Evolutionary conservation across 345 rosid species (phyloP).

Genomic region (Gossypium ekmanianum): DNA sequence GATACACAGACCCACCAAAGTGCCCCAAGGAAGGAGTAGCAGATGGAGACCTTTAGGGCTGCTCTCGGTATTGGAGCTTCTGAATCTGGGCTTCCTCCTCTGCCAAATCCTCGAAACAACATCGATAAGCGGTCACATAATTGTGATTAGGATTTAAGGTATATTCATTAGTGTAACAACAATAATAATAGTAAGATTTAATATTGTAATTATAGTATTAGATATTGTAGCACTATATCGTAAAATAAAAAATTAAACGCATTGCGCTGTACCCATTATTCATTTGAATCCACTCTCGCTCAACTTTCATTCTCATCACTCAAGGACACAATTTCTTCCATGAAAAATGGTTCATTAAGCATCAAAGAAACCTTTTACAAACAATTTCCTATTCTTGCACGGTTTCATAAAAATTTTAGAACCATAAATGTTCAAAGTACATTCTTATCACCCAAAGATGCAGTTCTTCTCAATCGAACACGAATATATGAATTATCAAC

Average conservation of each 20-base stretch:
- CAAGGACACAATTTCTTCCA: background rate
- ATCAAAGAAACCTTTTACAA: background rate
- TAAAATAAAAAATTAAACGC: no score
- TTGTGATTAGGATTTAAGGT: no score
- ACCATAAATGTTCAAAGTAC: background rate
- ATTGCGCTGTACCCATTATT: accelerated
- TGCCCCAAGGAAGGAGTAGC: no score
- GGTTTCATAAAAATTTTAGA: no score
- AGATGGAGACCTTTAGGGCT: slow-evolving; percentile 72
- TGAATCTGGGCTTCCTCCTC: slow-evolving; percentile 15
- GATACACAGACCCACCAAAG: no score
- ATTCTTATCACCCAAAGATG: background rate
- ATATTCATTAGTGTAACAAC: accelerated
- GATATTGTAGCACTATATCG: no score
- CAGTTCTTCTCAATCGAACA: background rate
- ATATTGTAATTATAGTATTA: no score
- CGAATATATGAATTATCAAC: background rate
- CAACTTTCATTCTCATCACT: background rate
- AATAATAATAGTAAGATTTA: no score
- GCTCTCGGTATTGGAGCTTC: slow-evolving; percentile 66
- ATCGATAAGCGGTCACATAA: slow-evolving; percentile 31
- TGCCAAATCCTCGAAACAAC: slow-evolving; percentile 10
- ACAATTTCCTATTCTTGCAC: background rate
- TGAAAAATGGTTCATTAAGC: background rate
- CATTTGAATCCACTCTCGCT: no score